Percentiles rank a stretch among this genome's conserved stretches.
Conservation (phyloP, 2,329 filamentous ascomycete species). For the Herpomyces periplanetae region DNA sequence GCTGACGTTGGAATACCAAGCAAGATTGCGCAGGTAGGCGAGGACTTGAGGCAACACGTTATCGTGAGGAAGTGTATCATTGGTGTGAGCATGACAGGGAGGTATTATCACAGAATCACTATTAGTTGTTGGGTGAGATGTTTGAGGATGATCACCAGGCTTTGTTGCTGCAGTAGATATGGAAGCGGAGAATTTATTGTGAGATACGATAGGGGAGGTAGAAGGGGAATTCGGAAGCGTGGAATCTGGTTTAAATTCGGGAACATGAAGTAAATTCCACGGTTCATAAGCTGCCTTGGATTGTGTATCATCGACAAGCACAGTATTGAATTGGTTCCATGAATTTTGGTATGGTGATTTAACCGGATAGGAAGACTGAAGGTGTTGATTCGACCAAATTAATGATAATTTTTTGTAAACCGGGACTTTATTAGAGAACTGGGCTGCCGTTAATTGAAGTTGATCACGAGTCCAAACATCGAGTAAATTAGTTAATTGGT, state of each 20-base stretch:
- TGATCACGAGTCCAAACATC: constrained; percentile 40
- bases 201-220: too few species aligned
- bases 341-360: constrained; percentile 10
- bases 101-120: too few species aligned
- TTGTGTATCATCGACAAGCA: constrained; percentile 48
- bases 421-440: constrained; percentile 32
- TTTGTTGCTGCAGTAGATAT: too few species aligned
- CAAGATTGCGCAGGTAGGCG: too few species aligned
- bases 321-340: constrained; percentile 54
- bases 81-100: too few species aligned
- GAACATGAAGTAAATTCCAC: constrained; percentile 36
- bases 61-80: too few species aligned
- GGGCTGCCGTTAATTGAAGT: constrained; percentile 20
- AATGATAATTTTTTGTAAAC: constrained; percentile 50
- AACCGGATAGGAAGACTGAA: constrained; percentile 10
- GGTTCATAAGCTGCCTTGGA: constrained; percentile 54
- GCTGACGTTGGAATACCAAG: too few species aligned
- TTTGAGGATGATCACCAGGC: too few species aligned
- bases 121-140: too few species aligned
- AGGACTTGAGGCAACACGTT: too few species aligned
- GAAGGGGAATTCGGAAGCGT: too few species aligned
- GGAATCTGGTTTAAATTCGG: constrained; percentile 46
- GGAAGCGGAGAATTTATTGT: too few species aligned
- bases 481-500: constrained; percentile 16
- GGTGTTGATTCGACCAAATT: constrained; percentile 19